A percentile compares a stretch with the other conserved stretches of the same genome.
These are phyloP conservation scores for Aureobasidium sp. DNA, from an alignment of 2,329 filamentous ascomycete species.

Conservation along the genomic window DNA sequence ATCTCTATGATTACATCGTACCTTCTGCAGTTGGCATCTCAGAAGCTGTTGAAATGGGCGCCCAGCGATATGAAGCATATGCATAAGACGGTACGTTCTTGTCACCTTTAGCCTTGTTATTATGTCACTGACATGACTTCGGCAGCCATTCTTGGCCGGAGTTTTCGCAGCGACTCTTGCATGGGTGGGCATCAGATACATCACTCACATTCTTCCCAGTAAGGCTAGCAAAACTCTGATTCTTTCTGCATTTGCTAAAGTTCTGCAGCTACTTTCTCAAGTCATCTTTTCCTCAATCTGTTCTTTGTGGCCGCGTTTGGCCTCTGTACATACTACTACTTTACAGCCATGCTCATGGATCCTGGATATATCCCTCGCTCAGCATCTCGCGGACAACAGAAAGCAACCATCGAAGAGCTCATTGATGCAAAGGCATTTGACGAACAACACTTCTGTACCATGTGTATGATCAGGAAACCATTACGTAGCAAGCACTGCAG, in stretches of 20 bases:
- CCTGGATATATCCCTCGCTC: constrained; percentile 91
- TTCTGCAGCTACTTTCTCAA: constrained; percentile 53
- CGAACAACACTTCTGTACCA: constrained; percentile 86
- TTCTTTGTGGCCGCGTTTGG: constrained; percentile 58
- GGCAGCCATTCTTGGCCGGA: constrained; percentile 79
- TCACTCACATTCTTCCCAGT: constrained; percentile 64
- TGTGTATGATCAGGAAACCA: constrained; percentile 89
- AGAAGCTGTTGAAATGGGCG: constrained; percentile 72
- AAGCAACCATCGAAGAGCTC: constrained; percentile 80
- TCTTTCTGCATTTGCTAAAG: constrained; percentile 16
- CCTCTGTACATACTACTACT: constrained; percentile 78
- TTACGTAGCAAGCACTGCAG: constrained; percentile 94
- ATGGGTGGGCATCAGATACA: constrained; percentile 68
- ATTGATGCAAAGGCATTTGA: constrained; percentile 84
- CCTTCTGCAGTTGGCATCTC: constrained; percentile 67
- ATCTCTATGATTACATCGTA: constrained; percentile 59
- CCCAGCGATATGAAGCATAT: constrained; percentile 83
- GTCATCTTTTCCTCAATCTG: constrained; percentile 70
- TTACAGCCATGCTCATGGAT: constrained; percentile 76
- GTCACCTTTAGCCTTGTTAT: neutral
- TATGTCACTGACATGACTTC: neutral
- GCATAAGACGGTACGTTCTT: constrained; percentile 69
- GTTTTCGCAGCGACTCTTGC: constrained; percentile 87
- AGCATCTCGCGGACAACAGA: constrained; percentile 81
- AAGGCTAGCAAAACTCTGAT: constrained; percentile 27